Evolutionary conservation across 371 early-diverging fungal species (phyloP), one percentile per base, ranked within the genome.

Genomic region (Mortierella sp.): DNA sequence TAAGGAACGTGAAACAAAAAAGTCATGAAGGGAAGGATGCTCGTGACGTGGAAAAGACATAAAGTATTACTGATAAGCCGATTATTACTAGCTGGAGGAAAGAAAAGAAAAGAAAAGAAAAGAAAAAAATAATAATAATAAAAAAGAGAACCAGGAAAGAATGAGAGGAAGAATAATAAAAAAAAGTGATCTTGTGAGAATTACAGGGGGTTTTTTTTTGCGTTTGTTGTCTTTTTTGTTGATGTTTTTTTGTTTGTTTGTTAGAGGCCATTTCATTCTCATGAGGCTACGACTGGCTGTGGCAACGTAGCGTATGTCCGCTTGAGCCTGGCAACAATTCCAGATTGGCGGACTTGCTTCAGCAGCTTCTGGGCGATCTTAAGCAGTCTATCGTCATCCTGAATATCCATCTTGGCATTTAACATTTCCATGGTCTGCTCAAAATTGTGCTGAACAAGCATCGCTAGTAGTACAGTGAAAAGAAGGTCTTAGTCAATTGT

Each of bases 391-490:
- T 88, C 81, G 41, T 87, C 87, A 49, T 88, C 81, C 8, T 83
- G 76, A 21, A 86, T 83, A 23, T 79, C 67, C 83, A 88, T 80
- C 14, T 81, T 82, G 14, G 85, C 81, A 21, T 85, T 82, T 17
- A 88, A 56, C 49, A 81, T 65, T 48, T 79, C 71, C 83, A 88
- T 85, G 27, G 83, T 82, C n/a, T 46, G 62, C 60, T 88, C 88
- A 50, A 88, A 68, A 54, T 85, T 85, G 23, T 75, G 66, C 44
- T 53, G 62, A 9, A 85, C 26, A 6, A 87, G 41, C 23, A 62
- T 56, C 17, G 70, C 87, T 87, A 32, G 15, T 19, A 50, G 9
- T 1, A 32, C 19, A n/a, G 46, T 42, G 42, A 8, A 0, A 39
- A 15, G 23, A 8, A 8, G n/a, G n/a, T n/a, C n/a, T n/a, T n/a